Base-by-base conservation (phyloP, 345 rosid species). In the Passiflora organensis region DNA sequence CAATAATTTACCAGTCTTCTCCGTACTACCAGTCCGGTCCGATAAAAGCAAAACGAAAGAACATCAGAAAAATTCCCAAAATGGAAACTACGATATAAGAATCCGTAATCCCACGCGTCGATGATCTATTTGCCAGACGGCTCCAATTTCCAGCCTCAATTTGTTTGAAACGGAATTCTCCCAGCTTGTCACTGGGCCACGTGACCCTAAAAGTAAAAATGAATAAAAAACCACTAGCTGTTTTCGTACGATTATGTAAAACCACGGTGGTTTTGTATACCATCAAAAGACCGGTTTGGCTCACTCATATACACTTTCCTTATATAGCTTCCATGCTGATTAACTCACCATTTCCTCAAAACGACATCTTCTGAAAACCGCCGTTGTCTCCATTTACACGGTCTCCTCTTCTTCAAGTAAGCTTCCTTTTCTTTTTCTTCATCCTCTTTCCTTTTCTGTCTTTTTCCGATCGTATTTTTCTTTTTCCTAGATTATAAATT, bases 41-140 rank as follows among this genome's bases (percentile, higher is more conserved):
- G n/a, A n/a, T n/a, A n/a, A n/a, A n/a, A n/a, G n/a, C n/a, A n/a
- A n/a, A n/a, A n/a, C n/a, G n/a, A n/a, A n/a, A n/a, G n/a, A 18
- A 52, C 32, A 53, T 15, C 12, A 16, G 6, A 10, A 20, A 37
- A 32, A 45, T 64, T 59, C 56, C 76, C 20, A 47, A 69, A 63
- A 58, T 54, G 49, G 67, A 36, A 70, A 70, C 44, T 48, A 36
- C 48, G 58, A 25, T 9, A 39, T 54, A 59, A 59, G 59, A 23
- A 42, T 19, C 21, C 69, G 56, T 54, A 57, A 45, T 56, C 62
- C 45, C 83, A 79, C 80, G 76, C 61, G 83, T 79, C 80, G 55
- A 44, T 5, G 67, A 75, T 69, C 83, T 62, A 79, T 67, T 69
- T 41, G 77, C 54, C 15, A 19, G 67, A 52, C 70, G 62, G 64